Evolutionary conservation across 352 stramenopile species (phyloP).

Genomic region (Phytophthora megakarya): DNA sequence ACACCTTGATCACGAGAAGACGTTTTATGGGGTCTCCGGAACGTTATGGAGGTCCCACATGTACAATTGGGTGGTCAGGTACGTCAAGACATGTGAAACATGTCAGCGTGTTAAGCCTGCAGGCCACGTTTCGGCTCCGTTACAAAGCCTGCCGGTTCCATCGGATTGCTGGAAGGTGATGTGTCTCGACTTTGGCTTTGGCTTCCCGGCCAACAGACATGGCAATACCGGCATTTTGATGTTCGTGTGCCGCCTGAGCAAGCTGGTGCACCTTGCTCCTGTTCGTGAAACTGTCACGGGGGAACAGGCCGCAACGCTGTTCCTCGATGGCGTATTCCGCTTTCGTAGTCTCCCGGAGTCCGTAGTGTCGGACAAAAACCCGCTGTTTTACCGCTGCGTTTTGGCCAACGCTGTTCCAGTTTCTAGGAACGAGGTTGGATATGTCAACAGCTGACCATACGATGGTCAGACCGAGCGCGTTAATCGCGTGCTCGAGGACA

Average conservation of each 20-base stretch:
- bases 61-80: background rate
- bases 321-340: constrained; percentile 28
- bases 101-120: background rate
- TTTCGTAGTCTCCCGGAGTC: constrained; percentile 23
- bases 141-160: background rate
- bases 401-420: constrained; percentile 14
- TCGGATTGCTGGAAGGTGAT: constrained; percentile 31
- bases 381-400: constrained; percentile 20
- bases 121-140: background rate
- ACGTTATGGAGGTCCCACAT: background rate
- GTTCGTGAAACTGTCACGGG: constrained; percentile 10
- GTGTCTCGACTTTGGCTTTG: constrained; percentile 24
- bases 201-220: constrained; percentile 1
- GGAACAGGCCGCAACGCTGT: constrained; percentile 14
- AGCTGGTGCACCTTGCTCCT: constrained; percentile 29
- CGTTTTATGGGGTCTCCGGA: background rate
- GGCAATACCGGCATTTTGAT: constrained; percentile 28
- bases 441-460: constrained; percentile 34
- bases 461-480: constrained; percentile 30
- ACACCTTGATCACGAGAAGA: background rate
- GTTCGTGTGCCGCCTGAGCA: constrained; percentile 37
- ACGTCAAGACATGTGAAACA: background rate
- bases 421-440: constrained; percentile 12
- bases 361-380: constrained; percentile 14
- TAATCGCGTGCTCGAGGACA: constrained; percentile 32